Evolutionary conservation across 179 eudicot genomes (phyloP).

Genomic region (Nepenthes alata): DNA sequence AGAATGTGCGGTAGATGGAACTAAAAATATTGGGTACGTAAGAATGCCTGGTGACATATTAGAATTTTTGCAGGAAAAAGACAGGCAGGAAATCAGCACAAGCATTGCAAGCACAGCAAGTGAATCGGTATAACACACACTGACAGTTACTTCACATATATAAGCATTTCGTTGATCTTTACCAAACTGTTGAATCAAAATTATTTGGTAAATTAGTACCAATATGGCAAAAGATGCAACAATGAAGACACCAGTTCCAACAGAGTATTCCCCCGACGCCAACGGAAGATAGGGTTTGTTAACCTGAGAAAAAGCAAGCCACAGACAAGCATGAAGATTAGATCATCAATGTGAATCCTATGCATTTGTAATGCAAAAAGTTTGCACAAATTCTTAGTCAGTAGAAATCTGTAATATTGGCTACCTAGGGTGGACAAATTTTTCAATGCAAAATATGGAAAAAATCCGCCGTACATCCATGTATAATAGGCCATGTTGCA

Average conservation of each 20-base stretch:
- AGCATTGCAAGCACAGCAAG: too few relatives aligned
- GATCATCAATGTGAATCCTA: neutral
- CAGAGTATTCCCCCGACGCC: constrained; percentile 91
- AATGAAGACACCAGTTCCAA: constrained; percentile 53
- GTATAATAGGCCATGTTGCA: too few relatives aligned
- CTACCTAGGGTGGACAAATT: too few relatives aligned
- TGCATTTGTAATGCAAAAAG: neutral
- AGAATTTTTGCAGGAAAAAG: too few relatives aligned
- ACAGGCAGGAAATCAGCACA: too few relatives aligned
- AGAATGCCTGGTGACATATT: too few relatives aligned
- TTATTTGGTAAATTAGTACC: constrained; percentile 25
- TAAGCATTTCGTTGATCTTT: neutral
- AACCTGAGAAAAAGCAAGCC: constrained; percentile 35
- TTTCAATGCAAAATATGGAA: too few relatives aligned
- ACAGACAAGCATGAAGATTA: constrained; percentile 1
- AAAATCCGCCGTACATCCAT: too few relatives aligned
- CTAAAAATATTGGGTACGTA: too few relatives aligned
- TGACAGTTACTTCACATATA: neutral
- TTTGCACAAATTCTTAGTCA: neutral
- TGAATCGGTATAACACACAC: too few relatives aligned
- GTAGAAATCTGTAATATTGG: too few relatives aligned
- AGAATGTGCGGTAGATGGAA: too few relatives aligned
- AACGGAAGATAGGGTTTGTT: constrained; percentile 97
- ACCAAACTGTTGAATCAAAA: neutral
- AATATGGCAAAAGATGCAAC: constrained; percentile 68